phyloP scores from a whole-genome alignment of 768 basidiomycete genomes.

The Suillus cothurnatus region DNA sequence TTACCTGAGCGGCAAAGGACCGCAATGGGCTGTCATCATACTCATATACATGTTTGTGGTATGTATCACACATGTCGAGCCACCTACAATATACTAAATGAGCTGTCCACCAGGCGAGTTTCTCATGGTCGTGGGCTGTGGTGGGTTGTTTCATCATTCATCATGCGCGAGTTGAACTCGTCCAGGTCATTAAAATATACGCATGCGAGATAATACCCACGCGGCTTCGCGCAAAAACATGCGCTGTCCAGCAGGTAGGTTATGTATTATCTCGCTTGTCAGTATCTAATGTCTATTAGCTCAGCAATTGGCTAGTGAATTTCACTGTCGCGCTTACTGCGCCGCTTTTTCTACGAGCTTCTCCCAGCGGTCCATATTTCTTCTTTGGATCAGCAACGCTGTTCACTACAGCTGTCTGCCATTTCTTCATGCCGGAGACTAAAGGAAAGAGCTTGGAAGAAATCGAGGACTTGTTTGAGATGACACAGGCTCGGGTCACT shows the following conservation, averaged over 20 bases:
- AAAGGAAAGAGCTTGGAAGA: constrained; percentile 46
- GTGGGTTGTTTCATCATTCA: background rate
- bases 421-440: constrained; percentile 46
- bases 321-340: constrained; percentile 47
- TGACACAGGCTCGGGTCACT: constrained; percentile 7
- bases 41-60: constrained; percentile 51
- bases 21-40: constrained; percentile 43
- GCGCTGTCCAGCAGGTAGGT: constrained; percentile 44
- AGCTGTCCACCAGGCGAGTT: background rate
- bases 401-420: constrained; percentile 40
- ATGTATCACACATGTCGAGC: constrained; percentile 7
- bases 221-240: constrained; percentile 47
- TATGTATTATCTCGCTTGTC: background rate
- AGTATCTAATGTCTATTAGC: constrained; percentile 18
- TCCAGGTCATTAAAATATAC: constrained; percentile 39
- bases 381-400: constrained; percentile 42
- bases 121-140: constrained; percentile 1
- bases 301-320: constrained; percentile 37
- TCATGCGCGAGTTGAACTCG: background rate
- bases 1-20: constrained; percentile 22
- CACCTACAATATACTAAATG: background rate
- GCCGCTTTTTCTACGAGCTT: constrained; percentile 46
- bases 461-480: constrained; percentile 41
- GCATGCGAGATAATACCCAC: constrained; percentile 51
- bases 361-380: constrained; percentile 50